Evolutionary conservation across 2,329 filamentous ascomycete genomes (phyloP).

Genomic region (Hypoxylon rubiginosum): DNA sequence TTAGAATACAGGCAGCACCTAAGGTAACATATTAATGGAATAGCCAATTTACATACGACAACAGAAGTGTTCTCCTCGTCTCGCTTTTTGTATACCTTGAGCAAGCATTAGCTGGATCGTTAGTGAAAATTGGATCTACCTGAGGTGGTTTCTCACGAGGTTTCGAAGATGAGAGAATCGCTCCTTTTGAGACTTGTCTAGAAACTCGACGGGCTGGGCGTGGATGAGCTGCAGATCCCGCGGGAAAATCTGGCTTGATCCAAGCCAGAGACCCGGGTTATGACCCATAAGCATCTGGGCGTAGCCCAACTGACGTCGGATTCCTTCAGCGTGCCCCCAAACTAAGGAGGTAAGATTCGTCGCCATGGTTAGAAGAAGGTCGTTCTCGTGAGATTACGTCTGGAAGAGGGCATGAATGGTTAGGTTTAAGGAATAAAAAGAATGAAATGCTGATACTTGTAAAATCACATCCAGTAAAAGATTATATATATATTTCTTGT

Average conservation of each 20-base stretch:
- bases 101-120: neutral
- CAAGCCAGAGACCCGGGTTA: neutral
- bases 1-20: neutral
- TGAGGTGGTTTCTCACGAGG: neutral
- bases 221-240: neutral
- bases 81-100: neutral
- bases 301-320: neutral
- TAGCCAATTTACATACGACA: neutral
- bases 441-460: no score
- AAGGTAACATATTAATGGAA: neutral
- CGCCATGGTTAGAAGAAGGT: neutral
- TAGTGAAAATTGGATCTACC: neutral
- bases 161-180: neutral
- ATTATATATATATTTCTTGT: no score
- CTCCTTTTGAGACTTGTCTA: neutral
- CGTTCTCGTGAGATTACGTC: no score
- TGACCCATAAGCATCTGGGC: neutral
- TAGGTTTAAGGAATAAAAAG: no score
- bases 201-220: neutral
- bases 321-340: neutral
- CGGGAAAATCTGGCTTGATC: neutral
- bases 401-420: no score
- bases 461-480: no score
- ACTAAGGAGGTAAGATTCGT: neutral
- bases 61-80: neutral